Evolutionary conservation across 768 basidiomycete genomes (phyloP), one percentile per base, ranked within the genome.

Genomic region (Kwoniella sp.): DNA sequence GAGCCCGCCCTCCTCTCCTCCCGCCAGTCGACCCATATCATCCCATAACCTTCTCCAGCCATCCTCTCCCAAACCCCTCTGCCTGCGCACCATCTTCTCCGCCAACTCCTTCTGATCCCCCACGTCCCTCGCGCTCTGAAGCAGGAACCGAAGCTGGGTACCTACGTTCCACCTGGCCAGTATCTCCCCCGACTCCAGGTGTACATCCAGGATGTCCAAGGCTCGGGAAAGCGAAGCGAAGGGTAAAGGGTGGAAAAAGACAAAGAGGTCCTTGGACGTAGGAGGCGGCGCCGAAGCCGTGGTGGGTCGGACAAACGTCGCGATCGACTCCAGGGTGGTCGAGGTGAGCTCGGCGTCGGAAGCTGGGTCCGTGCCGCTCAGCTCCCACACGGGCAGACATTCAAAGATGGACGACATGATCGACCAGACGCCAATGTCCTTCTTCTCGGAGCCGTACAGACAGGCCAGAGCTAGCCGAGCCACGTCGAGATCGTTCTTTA

Each of bases 321-420:
- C 87, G 22, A 96, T 81, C 6, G 89, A 89, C 15, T 80, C 71
- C 28, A 93, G 78, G 0, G 89, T 92, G 5, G 85, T 85, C 46
- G 90, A 84, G n/a, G 83, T 84, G 44, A 83, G 83, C 54, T 89
- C 89, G 42, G 79, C 81, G 52, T 87, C 80, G 34, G 80, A 79
- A 40, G 84, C 81, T 5, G 50, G 33, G 46, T 79, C 80, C 23
- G 48, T 47, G 2, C 58, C 70, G 3, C 77, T 57, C 7, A 74
- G 56, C 36, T 83, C 84, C 89, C 92, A 95, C 3, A 85, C 93
- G 0, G 93, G 93, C 27, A 98, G 79, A 69, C 92, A 99, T 70
- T 99, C 93, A 71, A 99, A 96, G 44, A 99, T 88, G 27, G 79
- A 77, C 59, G 86, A 88, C 91, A 95, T 96, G 3, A 78, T 83